Base-by-base conservation (phyloP, 2,329 filamentous ascomycete species). In the Erysiphe pulchra region DNA sequence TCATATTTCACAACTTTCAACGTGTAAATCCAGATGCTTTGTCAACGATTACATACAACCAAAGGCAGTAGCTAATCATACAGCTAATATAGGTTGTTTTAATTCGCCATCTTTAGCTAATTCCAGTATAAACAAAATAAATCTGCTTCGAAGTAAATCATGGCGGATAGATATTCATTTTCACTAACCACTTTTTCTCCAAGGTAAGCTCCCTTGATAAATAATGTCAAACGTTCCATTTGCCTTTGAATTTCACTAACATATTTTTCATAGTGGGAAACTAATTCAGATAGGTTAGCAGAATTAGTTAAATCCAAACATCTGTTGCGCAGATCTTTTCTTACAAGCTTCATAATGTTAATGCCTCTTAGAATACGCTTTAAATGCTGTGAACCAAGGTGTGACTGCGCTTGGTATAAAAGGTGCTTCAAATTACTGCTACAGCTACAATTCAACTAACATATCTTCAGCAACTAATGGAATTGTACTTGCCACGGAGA, bases 91-190 rank as follows among this genome's bases (percentile, higher is more conserved):
- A 5, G 24, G 24, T 28, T 28, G 24, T 28, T 28, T 28, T 28
- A 28, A 6, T 28, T 5, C 24, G 7, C 24, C 24, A 6, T 28
- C 24, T 8, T 8, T 7, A 28, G 8, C 24, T 28, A 8, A 28
- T 28, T 28, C 24, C 24, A 28, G 24, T 7, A 28, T 6, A 28
- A 28, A 7, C 8, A 3, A 28, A 28, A 28, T 7, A 28, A 28
- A 28, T n/a, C 9, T 14, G 6, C 7, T 34, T 6, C 12, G 33
- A 34, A 34, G 2, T 6, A 34, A n/a, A 34, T 34, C 33, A 98
- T 98, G 87, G 87, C 90, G 60, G 90, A 98, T 66, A 75, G 90
- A 70, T 98, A 98, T 67, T 94, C 87, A 47, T 98, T 98, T 77
- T 98, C 90, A 49, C 74, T 98, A 62, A 98, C 90, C 52, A 98